phyloP scores from a whole-genome alignment of 768 basidiomycete species.

The Myochromella boudieri region DNA sequence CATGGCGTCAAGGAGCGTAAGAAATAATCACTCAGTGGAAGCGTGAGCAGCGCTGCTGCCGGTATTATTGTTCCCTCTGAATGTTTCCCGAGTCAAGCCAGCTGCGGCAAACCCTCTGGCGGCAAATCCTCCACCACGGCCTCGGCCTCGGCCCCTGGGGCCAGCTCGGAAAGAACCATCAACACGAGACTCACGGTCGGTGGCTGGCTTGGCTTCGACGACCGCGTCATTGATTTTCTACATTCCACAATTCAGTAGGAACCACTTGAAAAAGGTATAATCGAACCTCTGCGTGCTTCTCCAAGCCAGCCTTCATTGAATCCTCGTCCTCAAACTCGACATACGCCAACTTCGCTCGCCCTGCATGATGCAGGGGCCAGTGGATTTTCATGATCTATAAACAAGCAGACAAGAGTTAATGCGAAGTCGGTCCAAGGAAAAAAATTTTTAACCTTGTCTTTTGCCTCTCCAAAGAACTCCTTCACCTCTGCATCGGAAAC shows the following conservation, averaged over 20 bases:
- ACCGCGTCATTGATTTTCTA: constrained; percentile 70
- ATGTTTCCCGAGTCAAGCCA: constrained; percentile 50
- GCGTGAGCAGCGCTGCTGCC: constrained; percentile 11
- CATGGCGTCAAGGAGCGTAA: too few relatives aligned
- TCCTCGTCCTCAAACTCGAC: constrained; percentile 91
- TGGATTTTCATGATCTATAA: constrained; percentile 66
- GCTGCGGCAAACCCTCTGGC: constrained; percentile 68
- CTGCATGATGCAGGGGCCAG: constrained; percentile 48
- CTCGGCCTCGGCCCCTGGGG: constrained; percentile 54
- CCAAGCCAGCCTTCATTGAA: constrained; percentile 76
- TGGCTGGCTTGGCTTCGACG: constrained; percentile 72
- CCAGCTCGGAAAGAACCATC: constrained; percentile 33
- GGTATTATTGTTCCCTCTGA: constrained; percentile 6
- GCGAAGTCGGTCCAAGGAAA: background rate
- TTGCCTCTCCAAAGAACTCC: constrained; percentile 76
- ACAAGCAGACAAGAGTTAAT: background rate
- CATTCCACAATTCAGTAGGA: constrained; percentile 12
- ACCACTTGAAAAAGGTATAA: background rate
- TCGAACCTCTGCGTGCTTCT: constrained; percentile 70
- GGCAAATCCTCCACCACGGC: constrained; percentile 60
- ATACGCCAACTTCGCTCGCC: constrained; percentile 69
- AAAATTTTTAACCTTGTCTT: constrained; percentile 50
- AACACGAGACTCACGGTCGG: constrained; percentile 49
- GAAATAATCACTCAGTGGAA: too few relatives aligned
- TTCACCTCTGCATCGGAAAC: constrained; percentile 65